phyloP scores from a whole-genome alignment of 148 eudicot genomes.

The Rhododendron simsii region DNA sequence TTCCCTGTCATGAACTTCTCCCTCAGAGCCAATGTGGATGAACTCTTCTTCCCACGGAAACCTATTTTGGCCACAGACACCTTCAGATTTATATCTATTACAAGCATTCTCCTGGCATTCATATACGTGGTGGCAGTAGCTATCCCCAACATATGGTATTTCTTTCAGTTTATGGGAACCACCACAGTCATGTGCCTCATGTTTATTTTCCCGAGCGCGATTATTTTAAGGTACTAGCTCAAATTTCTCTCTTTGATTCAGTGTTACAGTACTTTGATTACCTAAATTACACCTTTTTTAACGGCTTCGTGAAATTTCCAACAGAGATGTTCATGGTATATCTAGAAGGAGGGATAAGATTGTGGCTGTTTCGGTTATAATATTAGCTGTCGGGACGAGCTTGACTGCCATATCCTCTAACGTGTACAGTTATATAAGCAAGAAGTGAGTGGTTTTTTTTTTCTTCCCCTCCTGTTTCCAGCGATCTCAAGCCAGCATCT shows the following conservation, averaged over 20 bases:
- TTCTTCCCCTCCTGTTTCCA: background rate
- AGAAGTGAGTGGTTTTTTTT: background rate
- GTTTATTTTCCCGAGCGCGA: slow-evolving; percentile 76
- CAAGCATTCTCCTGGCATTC: slow-evolving; percentile 46
- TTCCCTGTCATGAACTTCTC: slow-evolving; percentile 79
- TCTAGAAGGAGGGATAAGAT: slow-evolving; percentile 44
- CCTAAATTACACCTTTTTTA: background rate
- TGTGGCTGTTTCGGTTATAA: slow-evolving; percentile 43
- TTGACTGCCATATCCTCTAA: slow-evolving; percentile 46
- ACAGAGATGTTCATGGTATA: slow-evolving; percentile 72
- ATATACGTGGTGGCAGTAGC: slow-evolving; percentile 58
- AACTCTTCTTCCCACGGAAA: slow-evolving; percentile 54
- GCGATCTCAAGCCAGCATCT: background rate
- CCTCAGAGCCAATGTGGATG: slow-evolving; percentile 69
- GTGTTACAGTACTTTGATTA: background rate
- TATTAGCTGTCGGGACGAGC: slow-evolving; percentile 55
- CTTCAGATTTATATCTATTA: slow-evolving; percentile 53
- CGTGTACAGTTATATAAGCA: slow-evolving; percentile 28
- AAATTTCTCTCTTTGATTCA: background rate
- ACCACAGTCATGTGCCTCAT: slow-evolving; percentile 78
- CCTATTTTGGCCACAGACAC: slow-evolving; percentile 45
- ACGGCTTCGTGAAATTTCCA: background rate
- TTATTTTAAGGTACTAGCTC: slow-evolving; percentile 60
- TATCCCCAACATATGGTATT: slow-evolving; percentile 89
- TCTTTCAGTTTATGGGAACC: slow-evolving; percentile 86